These are phyloP conservation scores for Uronychia setigera DNA, from an alignment of 73 alveolate species.

Conservation along the genomic window DNA sequence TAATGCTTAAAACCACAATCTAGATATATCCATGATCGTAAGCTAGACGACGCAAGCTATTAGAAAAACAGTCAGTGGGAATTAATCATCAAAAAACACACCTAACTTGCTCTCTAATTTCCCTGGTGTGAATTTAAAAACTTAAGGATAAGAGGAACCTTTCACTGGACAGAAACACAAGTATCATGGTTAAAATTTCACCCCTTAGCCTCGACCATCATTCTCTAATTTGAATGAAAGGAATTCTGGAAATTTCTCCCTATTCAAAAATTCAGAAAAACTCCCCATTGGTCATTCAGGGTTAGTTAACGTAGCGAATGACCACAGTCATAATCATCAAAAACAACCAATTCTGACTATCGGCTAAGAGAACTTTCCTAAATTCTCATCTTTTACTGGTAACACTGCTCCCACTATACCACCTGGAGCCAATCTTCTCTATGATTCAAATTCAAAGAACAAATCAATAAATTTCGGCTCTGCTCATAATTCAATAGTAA, in stretches of 20 bases:
- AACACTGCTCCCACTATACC: not conserved
- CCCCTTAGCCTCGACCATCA: not conserved
- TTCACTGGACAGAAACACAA: too few species aligned
- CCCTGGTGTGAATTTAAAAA: too few species aligned
- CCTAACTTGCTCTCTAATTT: too few species aligned
- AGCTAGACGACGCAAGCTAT: too few species aligned
- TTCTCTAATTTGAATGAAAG: too few species aligned
- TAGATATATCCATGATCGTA: too few species aligned
- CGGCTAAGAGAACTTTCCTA: not conserved
- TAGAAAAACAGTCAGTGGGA: too few species aligned
- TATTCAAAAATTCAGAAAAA: not conserved
- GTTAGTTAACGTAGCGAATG: not conserved
- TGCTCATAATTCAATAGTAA: not conserved
- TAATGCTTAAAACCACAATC: too few species aligned
- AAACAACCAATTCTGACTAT: not conserved
- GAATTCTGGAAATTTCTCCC: not conserved
- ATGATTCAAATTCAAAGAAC: not conserved
- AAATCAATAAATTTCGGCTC: not conserved
- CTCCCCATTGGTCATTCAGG: not conserved
- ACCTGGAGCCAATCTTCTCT: not conserved
- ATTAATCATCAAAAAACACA: too few species aligned
- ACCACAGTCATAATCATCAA: not conserved
- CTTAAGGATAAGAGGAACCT: too few species aligned
- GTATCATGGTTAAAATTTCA: too few species aligned
- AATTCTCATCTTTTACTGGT: not conserved